Percentiles rank a stretch among this genome's conserved stretches.
Conservation (phyloP, 805 yeast species). For the Saturnispora besseyi region DNA sequence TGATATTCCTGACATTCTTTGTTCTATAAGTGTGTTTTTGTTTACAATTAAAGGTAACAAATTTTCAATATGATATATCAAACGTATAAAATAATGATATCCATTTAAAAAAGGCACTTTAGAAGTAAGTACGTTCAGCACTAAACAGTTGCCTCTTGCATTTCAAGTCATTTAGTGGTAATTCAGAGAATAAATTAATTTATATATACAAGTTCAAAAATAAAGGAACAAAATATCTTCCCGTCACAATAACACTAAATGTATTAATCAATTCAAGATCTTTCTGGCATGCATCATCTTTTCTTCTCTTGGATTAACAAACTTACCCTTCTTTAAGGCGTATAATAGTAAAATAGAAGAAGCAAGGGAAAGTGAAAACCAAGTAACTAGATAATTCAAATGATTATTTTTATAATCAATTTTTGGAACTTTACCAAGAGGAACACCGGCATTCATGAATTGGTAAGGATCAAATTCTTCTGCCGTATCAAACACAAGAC, state of each 20-base stretch:
- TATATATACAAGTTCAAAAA: not conserved
- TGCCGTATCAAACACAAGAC: slow-evolving; percentile 18
- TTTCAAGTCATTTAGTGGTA: too few species aligned
- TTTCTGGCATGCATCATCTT: slow-evolving; percentile 42
- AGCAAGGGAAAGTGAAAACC: slow-evolving; percentile 82
- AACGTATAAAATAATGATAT: too few species aligned
- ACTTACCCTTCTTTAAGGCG: slow-evolving; percentile 37
- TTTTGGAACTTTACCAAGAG: slow-evolving; percentile 75
- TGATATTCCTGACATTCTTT: not conserved
- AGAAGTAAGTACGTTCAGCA: too few species aligned
- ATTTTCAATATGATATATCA: too few species aligned
- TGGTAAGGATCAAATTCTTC: slow-evolving; percentile 46
- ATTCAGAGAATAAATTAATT: not conserved
- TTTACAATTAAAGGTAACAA: not conserved
- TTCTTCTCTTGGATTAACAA: slow-evolving; percentile 34
- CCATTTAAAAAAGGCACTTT: too few species aligned
- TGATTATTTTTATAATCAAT: slow-evolving; percentile 83
- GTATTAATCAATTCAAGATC: slow-evolving; percentile 22
- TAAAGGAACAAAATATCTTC: not conserved
- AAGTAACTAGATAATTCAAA: slow-evolving; percentile 82
- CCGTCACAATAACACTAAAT: not conserved
- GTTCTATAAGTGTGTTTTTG: not conserved
- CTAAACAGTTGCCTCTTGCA: too few species aligned
- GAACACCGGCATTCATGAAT: slow-evolving; percentile 75
- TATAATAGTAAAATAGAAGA: slow-evolving; percentile 58